These are phyloP conservation scores for Lipomyces starkeyi DNA, from an alignment of 805 yeast genomes.

Conservation along the genomic window DNA sequence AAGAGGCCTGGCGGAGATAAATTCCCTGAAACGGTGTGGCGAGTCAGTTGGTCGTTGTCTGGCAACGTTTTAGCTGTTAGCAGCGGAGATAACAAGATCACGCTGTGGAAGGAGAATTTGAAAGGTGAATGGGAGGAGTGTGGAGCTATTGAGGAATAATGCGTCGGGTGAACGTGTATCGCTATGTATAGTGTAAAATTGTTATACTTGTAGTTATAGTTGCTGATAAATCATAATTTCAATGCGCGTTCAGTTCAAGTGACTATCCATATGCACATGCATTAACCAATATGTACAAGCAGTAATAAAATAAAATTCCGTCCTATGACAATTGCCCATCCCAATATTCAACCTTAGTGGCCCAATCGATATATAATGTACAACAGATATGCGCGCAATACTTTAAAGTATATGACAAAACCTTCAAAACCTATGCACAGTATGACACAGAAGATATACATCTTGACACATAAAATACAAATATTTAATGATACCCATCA, in stretches of 20 bases:
- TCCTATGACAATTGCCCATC: too few relatives aligned
- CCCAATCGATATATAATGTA: neutral
- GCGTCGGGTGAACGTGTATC: neutral
- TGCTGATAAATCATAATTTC: neutral
- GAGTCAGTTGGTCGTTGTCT: constrained; percentile 95
- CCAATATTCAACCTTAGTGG: neutral
- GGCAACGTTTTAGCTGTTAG: constrained; percentile 95
- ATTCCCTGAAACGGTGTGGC: constrained; percentile 98
- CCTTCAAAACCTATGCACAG: neutral
- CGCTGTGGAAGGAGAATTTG: constrained; percentile 94
- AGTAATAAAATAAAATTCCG: neutral
- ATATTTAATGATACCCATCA: neutral
- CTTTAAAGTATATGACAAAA: neutral
- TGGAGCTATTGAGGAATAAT: constrained; percentile 88
- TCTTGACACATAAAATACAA: neutral
- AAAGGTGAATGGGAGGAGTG: constrained; percentile 96
- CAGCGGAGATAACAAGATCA: constrained; percentile 95
- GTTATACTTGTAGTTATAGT: neutral
- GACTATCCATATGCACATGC: neutral
- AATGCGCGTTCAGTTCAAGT: neutral
- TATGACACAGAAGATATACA: neutral
- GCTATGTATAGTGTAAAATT: constrained; percentile 8
- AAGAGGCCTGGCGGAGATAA: constrained; percentile 60
- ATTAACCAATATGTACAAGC: neutral
- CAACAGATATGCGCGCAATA: neutral